Conservation (phyloP, 805 yeast genomes). For the Scheffersomyces ergatensis region DNA sequence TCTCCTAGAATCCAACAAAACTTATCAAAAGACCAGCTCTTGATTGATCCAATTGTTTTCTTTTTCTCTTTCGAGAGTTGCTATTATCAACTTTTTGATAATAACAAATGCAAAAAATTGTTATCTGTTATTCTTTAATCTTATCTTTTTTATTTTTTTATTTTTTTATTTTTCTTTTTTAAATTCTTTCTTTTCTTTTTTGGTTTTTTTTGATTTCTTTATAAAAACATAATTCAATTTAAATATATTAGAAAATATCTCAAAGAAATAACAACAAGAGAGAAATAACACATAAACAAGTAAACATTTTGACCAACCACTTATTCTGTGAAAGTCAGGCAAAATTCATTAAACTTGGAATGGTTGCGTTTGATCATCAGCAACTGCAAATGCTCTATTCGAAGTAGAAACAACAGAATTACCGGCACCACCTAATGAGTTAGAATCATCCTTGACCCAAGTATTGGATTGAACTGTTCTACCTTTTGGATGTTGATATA, state of each 20-base stretch:
- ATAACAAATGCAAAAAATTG: too few relatives aligned
- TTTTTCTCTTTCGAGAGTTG: too few relatives aligned
- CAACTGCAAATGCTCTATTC: conserved; percentile 72
- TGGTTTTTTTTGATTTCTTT: conserved; percentile 11
- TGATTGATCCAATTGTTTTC: too few relatives aligned
- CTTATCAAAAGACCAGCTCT: too few relatives aligned
- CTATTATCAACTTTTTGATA: too few relatives aligned
- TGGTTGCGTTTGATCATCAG: conserved; percentile 67
- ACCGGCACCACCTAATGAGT: too few relatives aligned
- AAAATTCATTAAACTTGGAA: conserved; percentile 13
- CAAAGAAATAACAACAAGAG: background rate
- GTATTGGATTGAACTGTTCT: conserved; percentile 39
- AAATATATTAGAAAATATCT: background rate
- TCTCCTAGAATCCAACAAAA: too few relatives aligned
- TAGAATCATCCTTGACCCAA: conserved; percentile 32
- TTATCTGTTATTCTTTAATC: too few relatives aligned
- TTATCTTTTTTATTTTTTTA: background rate
- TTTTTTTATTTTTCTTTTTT: conserved; percentile 6
- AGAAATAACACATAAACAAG: background rate
- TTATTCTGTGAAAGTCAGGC: background rate
- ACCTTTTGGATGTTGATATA: conserved; percentile 81
- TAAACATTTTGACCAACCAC: background rate
- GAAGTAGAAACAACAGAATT: conserved; percentile 37
- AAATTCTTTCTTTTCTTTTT: conserved; percentile 6
- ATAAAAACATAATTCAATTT: conserved; percentile 4